Base-by-base conservation (phyloP, 2,329 filamentous ascomycete genomes). In the Colletotrichum liaoningense region DNA sequence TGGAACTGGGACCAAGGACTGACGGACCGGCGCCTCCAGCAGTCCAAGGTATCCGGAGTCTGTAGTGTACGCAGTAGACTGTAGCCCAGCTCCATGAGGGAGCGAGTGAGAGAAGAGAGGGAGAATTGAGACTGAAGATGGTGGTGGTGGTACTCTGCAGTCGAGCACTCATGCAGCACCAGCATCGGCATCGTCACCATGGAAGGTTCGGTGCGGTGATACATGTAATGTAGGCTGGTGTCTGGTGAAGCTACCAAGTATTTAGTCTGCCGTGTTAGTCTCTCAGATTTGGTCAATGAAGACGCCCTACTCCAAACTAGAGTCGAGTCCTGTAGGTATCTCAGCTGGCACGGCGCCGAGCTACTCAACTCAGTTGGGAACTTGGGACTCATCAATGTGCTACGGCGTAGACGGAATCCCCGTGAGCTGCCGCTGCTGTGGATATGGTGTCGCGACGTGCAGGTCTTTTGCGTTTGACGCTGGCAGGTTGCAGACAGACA, bases 381-480 rank as follows among this genome's bases (percentile, higher is more conserved):
- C 38, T 42, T 42, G 38, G 16, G 14, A 16, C 42, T 49, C 42
- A 49, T 55, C 8, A 56, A 19, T 38, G 30, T 16, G 49, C 49
- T 38, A 55, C 62, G 30, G 49, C 26, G 12, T 42, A 14, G 56
- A 63, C 57, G 56, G 69, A 62, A 56, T n/a, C 35, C 28, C 64
- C 49, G 57, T 52, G 7, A 56, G 54, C 16, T 57, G 38, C 63
- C n/a, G 57, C 46, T 16, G 14, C 9, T 28, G 66, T 62, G 57
- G 57, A 57, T 49, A 69, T 49, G 19, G 54, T 42, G 67, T 69
- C 60, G 60, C 59, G 26, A 62, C 57, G 56, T 67, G 24, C 46
- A 49, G 42, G 42, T 49, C 8, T 19, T 49, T 49, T n/a, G 19
- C 42, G 42, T 49, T 67, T 52, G 52, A 65, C 56, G 56, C 42